Evolutionary conservation across 1,139 yeast genomes (phyloP).

Genomic region (Schwanniomyces etchellsii): DNA sequence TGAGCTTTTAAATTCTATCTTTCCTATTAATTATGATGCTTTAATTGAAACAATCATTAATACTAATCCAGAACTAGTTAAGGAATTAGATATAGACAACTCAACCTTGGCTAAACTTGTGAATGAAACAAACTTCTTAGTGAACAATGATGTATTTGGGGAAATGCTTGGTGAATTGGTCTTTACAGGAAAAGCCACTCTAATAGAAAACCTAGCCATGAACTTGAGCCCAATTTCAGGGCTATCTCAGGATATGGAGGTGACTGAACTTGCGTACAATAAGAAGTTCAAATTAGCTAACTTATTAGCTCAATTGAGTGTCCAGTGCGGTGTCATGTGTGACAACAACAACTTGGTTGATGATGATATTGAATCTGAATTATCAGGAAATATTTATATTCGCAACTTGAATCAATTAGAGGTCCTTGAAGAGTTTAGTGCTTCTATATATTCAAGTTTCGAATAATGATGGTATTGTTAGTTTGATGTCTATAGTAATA

Average conservation of each 20-base stretch:
- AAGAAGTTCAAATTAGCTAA: conserved; percentile 57
- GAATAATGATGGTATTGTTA: conserved; percentile 36
- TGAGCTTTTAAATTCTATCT: conserved; percentile 26
- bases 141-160: conserved; percentile 26
- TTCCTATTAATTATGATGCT: conserved; percentile 37
- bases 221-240: conserved; percentile 15
- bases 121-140: conserved; percentile 35
- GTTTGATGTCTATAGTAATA: conserved; percentile 1
- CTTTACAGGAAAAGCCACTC: conserved; percentile 21
- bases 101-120: conserved; percentile 41
- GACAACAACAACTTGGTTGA: conserved; percentile 38
- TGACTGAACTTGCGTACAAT: conserved; percentile 7
- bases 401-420: conserved; percentile 49
- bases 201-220: conserved; percentile 21
- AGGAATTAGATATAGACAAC: conserved; percentile 32
- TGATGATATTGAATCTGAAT: conserved; percentile 35
- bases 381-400: conserved; percentile 38
- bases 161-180: conserved; percentile 27
- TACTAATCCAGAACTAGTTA: conserved; percentile 40
- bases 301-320: conserved; percentile 59
- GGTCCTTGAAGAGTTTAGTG: conserved; percentile 82
- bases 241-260: conserved; percentile 13
- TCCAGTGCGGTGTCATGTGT: conserved; percentile 57
- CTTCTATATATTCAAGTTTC: conserved; percentile 84
- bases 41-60: conserved; percentile 40